Conservation (phyloP, 192 early-diverging fungal species). For the Pilobolus umbonatus region DNA sequence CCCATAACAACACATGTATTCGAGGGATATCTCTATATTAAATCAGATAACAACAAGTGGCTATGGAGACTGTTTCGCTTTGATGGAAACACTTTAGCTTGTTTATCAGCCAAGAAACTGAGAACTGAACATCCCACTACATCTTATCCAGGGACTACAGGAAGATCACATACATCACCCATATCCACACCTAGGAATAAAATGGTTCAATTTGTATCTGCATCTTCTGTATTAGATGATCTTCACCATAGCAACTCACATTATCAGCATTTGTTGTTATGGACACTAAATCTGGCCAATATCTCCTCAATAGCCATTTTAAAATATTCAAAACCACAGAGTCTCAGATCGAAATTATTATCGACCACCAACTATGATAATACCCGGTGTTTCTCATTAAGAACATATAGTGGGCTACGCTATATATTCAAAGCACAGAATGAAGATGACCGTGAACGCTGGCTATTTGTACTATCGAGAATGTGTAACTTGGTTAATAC, state of each 20-base stretch:
- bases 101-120: constrained; percentile 22
- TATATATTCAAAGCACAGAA: constrained; percentile 32
- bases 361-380: too few species aligned
- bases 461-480: constrained; percentile 36
- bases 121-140: constrained; percentile 19
- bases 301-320: constrained; percentile 23
- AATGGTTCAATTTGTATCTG: neutral
- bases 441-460: constrained; percentile 33
- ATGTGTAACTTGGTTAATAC: constrained; percentile 30
- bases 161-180: constrained; percentile 19
- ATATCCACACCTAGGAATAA: constrained; percentile 19
- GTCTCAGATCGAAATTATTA: neutral
- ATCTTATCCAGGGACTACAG: constrained; percentile 3
- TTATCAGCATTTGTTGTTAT: too few species aligned
- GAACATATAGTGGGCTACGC: constrained; percentile 19
- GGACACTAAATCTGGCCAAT: constrained; percentile 25
- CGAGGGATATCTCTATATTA: constrained; percentile 32
- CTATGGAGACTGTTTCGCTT: constrained; percentile 30
- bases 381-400: constrained; percentile 24
- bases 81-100: constrained; percentile 27
- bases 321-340: constrained; percentile 16
- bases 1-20: constrained; percentile 27
- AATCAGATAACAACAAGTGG: constrained; percentile 26
- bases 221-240: too few species aligned
- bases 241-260: too few species aligned